phyloP scores from a whole-genome alignment of 2,329 filamentous ascomycete species.

The Dactylellina sp. region DNA sequence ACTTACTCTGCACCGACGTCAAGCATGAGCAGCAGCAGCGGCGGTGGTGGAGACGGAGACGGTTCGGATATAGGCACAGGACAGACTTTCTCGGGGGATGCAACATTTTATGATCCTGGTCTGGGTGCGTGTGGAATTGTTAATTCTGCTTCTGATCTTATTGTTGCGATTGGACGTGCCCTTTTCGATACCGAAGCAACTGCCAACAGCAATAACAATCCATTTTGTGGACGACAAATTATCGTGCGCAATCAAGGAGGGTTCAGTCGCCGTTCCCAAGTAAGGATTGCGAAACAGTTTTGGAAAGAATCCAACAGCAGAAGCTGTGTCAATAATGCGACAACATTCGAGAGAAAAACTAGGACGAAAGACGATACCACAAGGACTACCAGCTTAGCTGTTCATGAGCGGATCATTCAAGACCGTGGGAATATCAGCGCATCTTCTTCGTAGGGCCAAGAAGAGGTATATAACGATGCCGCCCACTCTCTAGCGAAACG shows the following conservation, averaged over 20 bases:
- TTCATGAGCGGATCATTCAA: neutral
- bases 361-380: neutral
- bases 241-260: slow-evolving; percentile 55
- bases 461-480: neutral
- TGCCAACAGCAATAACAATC: slow-evolving; percentile 60
- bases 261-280: slow-evolving; percentile 36
- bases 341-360: slow-evolving; percentile 30
- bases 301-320: slow-evolving; percentile 9
- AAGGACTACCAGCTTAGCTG: slow-evolving; percentile 5
- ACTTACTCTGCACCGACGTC: slow-evolving; percentile 32
- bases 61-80: too few species aligned
- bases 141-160: slow-evolving; percentile 59
- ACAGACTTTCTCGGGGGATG: slow-evolving; percentile 58
- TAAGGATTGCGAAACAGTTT: neutral
- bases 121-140: slow-evolving; percentile 60
- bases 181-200: slow-evolving; percentile 59
- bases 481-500: slow-evolving; percentile 34
- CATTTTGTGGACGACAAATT: slow-evolving; percentile 59
- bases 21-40: slow-evolving; percentile 34
- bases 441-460: slow-evolving; percentile 25
- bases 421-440: neutral
- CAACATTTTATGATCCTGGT: slow-evolving; percentile 59
- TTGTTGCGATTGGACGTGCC: slow-evolving; percentile 59
- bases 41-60: slow-evolving; percentile 7
- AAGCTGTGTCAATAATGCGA: neutral